Conservation (phyloP, 352 stramenopile species). For the Phytopythium sindhum region DNA sequence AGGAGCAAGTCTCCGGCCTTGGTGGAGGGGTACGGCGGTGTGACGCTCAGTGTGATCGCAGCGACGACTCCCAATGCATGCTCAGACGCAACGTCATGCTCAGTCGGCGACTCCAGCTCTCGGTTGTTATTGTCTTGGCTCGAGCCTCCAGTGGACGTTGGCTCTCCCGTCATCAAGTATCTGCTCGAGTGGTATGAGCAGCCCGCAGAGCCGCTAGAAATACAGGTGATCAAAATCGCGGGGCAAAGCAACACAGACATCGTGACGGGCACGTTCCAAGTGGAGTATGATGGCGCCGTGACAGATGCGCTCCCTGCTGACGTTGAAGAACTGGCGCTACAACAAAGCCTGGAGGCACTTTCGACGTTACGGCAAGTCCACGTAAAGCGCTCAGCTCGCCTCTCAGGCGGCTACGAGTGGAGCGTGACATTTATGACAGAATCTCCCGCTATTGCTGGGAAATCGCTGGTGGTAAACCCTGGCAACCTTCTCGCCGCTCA, state of each 20-base stretch:
- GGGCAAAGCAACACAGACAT: conserved; percentile 27
- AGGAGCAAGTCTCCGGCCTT: conserved; percentile 49
- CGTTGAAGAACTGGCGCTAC: conserved; percentile 56
- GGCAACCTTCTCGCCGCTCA: conserved; percentile 30
- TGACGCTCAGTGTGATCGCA: conserved; percentile 51
- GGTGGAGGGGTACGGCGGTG: conserved; percentile 40
- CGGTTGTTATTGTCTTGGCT: conserved; percentile 60
- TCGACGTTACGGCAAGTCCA: conserved; percentile 64
- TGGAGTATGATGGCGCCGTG: conserved; percentile 48
- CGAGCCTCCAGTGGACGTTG: conserved; percentile 29
- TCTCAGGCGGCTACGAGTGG: conserved; percentile 64
- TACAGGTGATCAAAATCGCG: conserved; percentile 71
- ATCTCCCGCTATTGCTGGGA: conserved; percentile 32
- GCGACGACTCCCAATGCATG: conserved; percentile 15
- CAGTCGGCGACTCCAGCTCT: conserved; percentile 34
- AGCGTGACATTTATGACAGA: conserved; percentile 75
- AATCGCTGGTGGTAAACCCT: conserved; percentile 37
- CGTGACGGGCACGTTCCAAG: conserved; percentile 72
- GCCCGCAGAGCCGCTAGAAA: conserved; percentile 34
- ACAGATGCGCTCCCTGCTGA: conserved; percentile 54
- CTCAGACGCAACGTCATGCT: conserved; percentile 9
- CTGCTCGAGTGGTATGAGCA: conserved; percentile 73
- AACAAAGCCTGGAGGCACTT: conserved; percentile 57
- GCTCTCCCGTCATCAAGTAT: conserved; percentile 56
- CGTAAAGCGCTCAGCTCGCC: conserved; percentile 56